These are phyloP conservation scores for Phytophthora uliginosa DNA, from an alignment of 352 stramenopile genomes.

Conservation along the genomic window DNA sequence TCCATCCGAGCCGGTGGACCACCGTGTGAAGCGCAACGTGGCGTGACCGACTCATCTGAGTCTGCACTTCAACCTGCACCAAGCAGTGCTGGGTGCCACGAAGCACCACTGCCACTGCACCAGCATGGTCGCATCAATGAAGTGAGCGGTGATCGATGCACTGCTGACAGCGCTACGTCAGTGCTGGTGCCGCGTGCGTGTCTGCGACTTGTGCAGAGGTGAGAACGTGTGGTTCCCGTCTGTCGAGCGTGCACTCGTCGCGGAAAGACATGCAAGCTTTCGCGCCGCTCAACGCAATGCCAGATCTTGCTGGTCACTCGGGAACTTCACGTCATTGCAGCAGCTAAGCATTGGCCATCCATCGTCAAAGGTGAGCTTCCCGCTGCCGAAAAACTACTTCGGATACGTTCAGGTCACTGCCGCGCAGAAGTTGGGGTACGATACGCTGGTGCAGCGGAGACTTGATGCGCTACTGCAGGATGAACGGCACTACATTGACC, in stretches of 20 bases:
- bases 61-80: slow-evolving; percentile 8
- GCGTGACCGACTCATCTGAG: not conserved
- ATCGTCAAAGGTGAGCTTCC: slow-evolving; percentile 18
- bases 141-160: not conserved
- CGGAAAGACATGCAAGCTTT: slow-evolving; percentile 19
- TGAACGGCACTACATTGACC: slow-evolving; percentile 36
- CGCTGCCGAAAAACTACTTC: slow-evolving; percentile 31
- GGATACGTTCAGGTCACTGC: slow-evolving; percentile 30
- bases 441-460: slow-evolving; percentile 24
- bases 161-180: slow-evolving; percentile 27
- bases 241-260: slow-evolving; percentile 27
- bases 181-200: not conserved
- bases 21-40: slow-evolving; percentile 9
- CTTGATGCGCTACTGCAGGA: slow-evolving; percentile 34
- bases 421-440: slow-evolving; percentile 46
- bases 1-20: slow-evolving; percentile 1
- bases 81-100: slow-evolving; percentile 4
- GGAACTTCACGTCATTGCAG: too few relatives aligned
- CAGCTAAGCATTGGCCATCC: slow-evolving; percentile 6
- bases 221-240: slow-evolving; percentile 15
- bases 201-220: not conserved
- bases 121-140: not conserved
- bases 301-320: slow-evolving; percentile 22
- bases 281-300: not conserved
- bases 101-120: too few relatives aligned